Conservation (phyloP, 2,329 filamentous ascomycete genomes). For the Venturia carpophila region DNA sequence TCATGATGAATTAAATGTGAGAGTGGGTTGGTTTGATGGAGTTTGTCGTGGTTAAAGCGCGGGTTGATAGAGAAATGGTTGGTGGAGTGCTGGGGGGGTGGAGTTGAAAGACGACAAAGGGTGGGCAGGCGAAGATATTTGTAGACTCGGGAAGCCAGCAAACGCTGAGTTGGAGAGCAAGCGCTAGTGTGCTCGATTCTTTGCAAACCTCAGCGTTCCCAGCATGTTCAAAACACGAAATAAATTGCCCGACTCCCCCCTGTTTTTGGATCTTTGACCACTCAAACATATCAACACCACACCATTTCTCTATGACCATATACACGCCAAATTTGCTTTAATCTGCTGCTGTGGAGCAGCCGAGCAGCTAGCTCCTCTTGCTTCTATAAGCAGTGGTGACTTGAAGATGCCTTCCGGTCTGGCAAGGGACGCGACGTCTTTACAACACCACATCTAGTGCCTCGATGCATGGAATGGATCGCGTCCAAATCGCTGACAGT, state of each 20-base stretch:
- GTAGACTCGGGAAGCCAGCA: background rate
- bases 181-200: background rate
- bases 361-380: background rate
- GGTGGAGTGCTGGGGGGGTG: background rate
- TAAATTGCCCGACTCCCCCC: background rate
- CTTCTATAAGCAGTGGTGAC: background rate
- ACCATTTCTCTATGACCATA: background rate
- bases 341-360: background rate
- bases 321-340: too few species aligned
- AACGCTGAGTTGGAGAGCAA: background rate
- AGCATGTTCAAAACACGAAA: background rate
- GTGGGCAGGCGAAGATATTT: background rate
- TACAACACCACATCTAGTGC: background rate
- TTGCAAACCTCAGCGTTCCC: background rate
- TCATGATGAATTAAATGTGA: slow-evolving; percentile 29
- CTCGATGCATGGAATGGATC: background rate
- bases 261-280: background rate
- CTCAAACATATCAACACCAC: background rate
- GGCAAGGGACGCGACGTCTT: background rate
- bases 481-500: background rate
- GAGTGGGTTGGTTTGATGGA: background rate
- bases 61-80: slow-evolving; percentile 4
- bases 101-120: background rate
- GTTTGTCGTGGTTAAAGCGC: slow-evolving; percentile 1
- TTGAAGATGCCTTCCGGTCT: background rate